Conservation (phyloP, 2,329 filamentous ascomycete species). For the Diaporthe vaccinii region DNA sequence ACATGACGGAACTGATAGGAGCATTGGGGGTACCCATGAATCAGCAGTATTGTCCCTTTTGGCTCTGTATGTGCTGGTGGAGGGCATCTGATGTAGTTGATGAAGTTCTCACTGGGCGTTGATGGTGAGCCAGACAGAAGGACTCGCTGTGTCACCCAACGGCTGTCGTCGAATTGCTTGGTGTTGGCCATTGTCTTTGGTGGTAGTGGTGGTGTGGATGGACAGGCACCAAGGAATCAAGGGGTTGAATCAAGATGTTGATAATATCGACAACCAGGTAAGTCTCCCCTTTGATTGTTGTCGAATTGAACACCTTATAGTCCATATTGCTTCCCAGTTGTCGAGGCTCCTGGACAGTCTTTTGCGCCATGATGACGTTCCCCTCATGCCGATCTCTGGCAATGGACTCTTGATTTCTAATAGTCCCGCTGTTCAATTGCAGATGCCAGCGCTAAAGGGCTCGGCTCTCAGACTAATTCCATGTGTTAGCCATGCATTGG, state of each 20-base stretch:
- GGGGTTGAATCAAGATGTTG: not conserved
- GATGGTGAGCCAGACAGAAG: not conserved
- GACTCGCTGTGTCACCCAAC: conserved; percentile 4
- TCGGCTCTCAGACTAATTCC: not conserved
- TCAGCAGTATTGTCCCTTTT: conserved; percentile 2
- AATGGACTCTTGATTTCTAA: not conserved
- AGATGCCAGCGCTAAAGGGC: not conserved
- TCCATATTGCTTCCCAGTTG: not conserved
- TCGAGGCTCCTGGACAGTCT: not conserved
- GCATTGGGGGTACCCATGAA: conserved; percentile 4
- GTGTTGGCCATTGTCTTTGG: not conserved
- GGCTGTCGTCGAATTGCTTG: not conserved
- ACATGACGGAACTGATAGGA: conserved; percentile 15
- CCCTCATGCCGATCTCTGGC: not conserved
- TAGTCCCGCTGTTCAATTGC: not conserved
- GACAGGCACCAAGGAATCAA: too few relatives aligned
- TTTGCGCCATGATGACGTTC: conserved; percentile 4
- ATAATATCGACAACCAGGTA: not conserved
- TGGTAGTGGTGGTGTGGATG: too few relatives aligned
- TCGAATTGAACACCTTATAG: not conserved
- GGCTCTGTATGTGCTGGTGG: not conserved
- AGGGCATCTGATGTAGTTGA: not conserved
- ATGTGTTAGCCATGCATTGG: not conserved
- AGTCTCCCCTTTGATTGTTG: not conserved
- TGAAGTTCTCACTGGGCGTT: not conserved